Evolutionary conservation across 2,329 filamentous ascomycete genomes (phyloP).

Genomic region (Aspergillus tubingensis): DNA sequence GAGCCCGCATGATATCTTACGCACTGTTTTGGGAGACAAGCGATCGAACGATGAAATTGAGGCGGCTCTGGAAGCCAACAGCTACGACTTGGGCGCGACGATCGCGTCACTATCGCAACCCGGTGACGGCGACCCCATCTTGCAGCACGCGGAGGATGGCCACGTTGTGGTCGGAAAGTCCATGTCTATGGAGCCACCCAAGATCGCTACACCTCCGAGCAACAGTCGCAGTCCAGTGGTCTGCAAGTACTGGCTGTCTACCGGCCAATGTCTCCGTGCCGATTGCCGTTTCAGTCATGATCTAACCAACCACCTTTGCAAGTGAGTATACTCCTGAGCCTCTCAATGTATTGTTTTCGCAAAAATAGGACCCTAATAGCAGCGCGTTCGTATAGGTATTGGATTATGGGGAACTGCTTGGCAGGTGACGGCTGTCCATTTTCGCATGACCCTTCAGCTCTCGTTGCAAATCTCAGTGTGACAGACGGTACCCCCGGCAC

Average conservation of each 20-base stretch:
- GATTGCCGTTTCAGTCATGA: conserved; percentile 98
- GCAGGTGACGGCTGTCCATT: conserved; percentile 94
- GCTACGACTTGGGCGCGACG: conserved; percentile 90
- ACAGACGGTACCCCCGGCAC: conserved; percentile 52
- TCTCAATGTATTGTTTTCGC: not conserved
- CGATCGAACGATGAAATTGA: conserved; percentile 94
- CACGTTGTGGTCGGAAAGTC: conserved; percentile 85
- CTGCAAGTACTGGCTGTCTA: conserved; percentile 96
- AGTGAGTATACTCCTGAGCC: conserved; percentile 62
- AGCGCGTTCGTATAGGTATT: conserved; percentile 64
- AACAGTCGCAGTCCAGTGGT: conserved; percentile 83
- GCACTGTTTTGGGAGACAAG: conserved; percentile 87
- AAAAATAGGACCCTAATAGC: not conserved
- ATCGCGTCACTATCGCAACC: conserved; percentile 85
- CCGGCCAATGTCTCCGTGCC: conserved; percentile 90
- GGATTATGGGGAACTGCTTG: conserved; percentile 92
- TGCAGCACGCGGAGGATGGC: conserved; percentile 58
- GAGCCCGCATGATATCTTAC: conserved; percentile 96
- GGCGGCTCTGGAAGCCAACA: conserved; percentile 80
- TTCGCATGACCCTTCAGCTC: conserved; percentile 87
- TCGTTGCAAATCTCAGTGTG: conserved; percentile 78
- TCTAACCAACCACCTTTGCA: conserved; percentile 93
- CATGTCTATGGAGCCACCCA: conserved; percentile 69
- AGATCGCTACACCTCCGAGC: conserved; percentile 74
- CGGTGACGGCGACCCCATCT: conserved; percentile 55